Percentiles rank a stretch among this genome's conserved stretches.
These are phyloP conservation scores for Gossypium mustelinum DNA, from an alignment of 345 rosid species.

Conservation along the genomic window DNA sequence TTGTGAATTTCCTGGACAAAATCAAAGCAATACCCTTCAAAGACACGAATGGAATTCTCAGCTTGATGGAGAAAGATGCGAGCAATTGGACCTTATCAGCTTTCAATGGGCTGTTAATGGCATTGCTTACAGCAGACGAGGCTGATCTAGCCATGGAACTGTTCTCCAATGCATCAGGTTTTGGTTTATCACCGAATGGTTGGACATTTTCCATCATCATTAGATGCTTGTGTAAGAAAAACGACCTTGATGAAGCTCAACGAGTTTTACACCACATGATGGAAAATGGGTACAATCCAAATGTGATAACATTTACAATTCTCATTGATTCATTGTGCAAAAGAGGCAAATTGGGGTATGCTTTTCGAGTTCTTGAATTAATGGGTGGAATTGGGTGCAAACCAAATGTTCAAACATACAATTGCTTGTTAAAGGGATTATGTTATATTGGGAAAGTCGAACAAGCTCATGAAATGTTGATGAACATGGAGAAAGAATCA, in stretches of 20 bases:
- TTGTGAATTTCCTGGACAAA: constrained; percentile 19
- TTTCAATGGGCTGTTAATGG: constrained; percentile 38
- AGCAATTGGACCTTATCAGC: constrained; percentile 23
- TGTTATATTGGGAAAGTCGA: constrained; percentile 72
- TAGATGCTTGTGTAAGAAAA: constrained; percentile 42
- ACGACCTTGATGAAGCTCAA: constrained; percentile 37
- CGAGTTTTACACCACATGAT: constrained; percentile 39
- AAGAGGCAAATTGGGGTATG: constrained; percentile 43
- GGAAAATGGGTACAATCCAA: constrained; percentile 33
- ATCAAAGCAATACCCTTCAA: constrained; percentile 24
- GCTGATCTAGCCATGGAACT: constrained; percentile 33
- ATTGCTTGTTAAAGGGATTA: constrained; percentile 60
- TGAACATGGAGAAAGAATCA: constrained; percentile 28
- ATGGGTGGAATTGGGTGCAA: constrained; percentile 38
- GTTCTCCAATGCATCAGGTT: constrained; percentile 20
- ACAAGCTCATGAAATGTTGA: constrained; percentile 47
- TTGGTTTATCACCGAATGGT: constrained; percentile 31
- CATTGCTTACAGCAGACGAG: constrained; percentile 31
- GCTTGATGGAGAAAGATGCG: constrained; percentile 19
- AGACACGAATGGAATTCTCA: constrained; percentile 23
- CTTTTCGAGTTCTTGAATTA: constrained; percentile 36
- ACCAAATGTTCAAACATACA: constrained; percentile 46
- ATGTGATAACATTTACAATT: constrained; percentile 36
- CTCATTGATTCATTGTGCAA: constrained; percentile 42
- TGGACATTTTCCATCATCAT: constrained; percentile 41